Evolutionary conservation across 2,329 filamentous ascomycete genomes (phyloP), one percentile per base, ranked within the genome.

Genomic region (Fusarium chlamydosporum): DNA sequence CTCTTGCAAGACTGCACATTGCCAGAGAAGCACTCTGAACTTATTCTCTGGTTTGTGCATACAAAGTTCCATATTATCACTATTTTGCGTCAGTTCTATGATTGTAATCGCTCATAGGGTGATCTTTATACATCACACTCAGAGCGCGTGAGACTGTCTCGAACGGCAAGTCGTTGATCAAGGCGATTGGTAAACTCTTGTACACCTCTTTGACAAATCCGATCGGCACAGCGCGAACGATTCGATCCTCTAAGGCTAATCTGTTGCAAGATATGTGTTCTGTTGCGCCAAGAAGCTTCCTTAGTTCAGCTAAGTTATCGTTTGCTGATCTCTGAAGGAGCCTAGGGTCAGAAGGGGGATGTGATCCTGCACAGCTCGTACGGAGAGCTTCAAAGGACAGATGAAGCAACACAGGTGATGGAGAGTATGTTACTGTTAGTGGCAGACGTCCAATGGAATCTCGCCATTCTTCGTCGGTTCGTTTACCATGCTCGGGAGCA

Each of bases 111-210:
- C n/a, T 11, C 45, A 7, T n/a, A 42, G 31, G 40, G 15, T 41
- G 26, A n/a, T 37, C 35, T 38, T 38, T 10, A n/a, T 55, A 55
- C 51, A 55, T 55, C 31, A 55, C 15, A 45, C n/a, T 26, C 40
- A 35, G 40, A 46, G 51, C 31, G 51, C 20, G 35, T 6, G 16
- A 37, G 35, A 37, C 23, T 9, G 33, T 45, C 26, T 37, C 35
- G 15, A 27, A 45, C 29, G 51, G 51, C 7, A 55, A 47, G 45
- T 20, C 54, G 29, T 37, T 33, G n/a, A 16, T 72, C n/a, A 56
- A 38, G 35, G 42, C n/a, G 18, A 35, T 27, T 23, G 53, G 53
- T 27, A 56, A 37, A 23, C 10, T 42, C 23, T 40, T 26, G 37
- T 56, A 38, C 26, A 48, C 43, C 12, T 31, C 27, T 7, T 47